Conservation (phyloP, 306 rosid species). For the Malus asiatica region DNA sequence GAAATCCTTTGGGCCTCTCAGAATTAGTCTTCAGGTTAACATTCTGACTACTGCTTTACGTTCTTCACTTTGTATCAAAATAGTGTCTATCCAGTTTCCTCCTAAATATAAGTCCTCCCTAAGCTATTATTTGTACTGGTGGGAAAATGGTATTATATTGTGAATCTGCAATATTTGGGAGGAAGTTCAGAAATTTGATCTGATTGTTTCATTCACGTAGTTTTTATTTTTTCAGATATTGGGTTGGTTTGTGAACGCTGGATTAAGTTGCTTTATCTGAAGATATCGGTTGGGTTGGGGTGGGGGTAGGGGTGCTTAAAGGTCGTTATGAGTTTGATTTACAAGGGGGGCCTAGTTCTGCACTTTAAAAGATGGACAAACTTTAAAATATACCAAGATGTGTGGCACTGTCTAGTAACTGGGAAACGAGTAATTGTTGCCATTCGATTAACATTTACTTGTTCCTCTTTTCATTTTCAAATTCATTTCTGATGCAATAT, state of each 20-base stretch:
- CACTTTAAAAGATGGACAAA: neutral
- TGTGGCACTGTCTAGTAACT: neutral
- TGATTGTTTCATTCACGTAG: neutral
- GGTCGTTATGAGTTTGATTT: neutral
- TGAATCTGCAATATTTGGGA: neutral
- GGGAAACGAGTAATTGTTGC: neutral
- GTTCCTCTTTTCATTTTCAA: neutral
- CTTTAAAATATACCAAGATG: neutral
- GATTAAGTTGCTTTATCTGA: neutral
- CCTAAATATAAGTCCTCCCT: neutral
- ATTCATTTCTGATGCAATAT: neutral
- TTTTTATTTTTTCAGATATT: neutral
- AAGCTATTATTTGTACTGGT: neutral
- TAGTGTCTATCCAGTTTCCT: neutral
- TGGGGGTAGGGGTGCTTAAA: neutral
- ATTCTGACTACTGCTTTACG: conserved; percentile 10
- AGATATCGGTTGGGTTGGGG: neutral
- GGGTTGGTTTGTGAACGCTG: neutral
- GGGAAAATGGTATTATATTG: neutral
- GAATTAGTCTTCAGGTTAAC: conserved; percentile 48
- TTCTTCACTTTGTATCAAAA: neutral
- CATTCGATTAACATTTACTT: neutral
- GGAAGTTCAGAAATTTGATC: neutral
- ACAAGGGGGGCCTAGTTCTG: neutral
- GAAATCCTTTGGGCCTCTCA: conserved; percentile 71